Conservation (phyloP, 805 yeast species). For the Metschnikowia drakensbergensis region DNA sequence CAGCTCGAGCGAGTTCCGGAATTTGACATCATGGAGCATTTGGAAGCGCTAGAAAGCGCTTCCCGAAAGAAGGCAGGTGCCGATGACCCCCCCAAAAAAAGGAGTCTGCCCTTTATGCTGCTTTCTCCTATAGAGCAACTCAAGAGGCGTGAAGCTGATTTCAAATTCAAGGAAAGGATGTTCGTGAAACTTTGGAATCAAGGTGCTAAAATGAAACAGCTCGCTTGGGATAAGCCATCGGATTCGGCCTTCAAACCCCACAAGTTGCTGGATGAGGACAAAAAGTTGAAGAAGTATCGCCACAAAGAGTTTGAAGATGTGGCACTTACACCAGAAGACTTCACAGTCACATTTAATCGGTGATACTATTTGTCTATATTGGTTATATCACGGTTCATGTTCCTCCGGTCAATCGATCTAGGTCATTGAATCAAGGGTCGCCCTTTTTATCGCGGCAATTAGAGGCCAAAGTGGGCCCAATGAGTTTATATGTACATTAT, state of each 20-base stretch:
- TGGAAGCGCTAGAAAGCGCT: conserved; percentile 8
- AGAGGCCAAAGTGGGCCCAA: no score
- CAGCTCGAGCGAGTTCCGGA: conserved; percentile 9
- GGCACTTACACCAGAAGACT: conserved; percentile 2
- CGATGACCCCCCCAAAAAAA: neutral
- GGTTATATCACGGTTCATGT: neutral
- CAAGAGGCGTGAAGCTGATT: neutral
- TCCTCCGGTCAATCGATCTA: no score
- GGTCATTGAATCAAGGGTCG: no score
- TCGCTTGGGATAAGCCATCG: conserved; percentile 7
- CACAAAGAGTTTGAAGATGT: conserved; percentile 1
- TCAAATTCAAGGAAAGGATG: conserved; percentile 8
- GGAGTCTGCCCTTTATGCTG: neutral
- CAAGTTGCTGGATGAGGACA: neutral
- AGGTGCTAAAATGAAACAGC: conserved; percentile 5
- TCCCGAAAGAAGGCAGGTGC: neutral
- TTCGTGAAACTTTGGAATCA: conserved; percentile 10
- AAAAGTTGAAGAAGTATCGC: neutral
- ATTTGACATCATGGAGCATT: conserved; percentile 11
- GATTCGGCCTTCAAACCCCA: neutral
- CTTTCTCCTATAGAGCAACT: conserved; percentile 2
- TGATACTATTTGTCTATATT: neutral
- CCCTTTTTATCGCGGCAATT: neutral
- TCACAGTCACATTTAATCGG: neutral
- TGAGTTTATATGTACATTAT: neutral